Evolutionary conservation across 2,329 filamentous ascomycete genomes (phyloP), one percentile per base, ranked within the genome.

Genomic region (Reticulascus tulasneorum): DNA sequence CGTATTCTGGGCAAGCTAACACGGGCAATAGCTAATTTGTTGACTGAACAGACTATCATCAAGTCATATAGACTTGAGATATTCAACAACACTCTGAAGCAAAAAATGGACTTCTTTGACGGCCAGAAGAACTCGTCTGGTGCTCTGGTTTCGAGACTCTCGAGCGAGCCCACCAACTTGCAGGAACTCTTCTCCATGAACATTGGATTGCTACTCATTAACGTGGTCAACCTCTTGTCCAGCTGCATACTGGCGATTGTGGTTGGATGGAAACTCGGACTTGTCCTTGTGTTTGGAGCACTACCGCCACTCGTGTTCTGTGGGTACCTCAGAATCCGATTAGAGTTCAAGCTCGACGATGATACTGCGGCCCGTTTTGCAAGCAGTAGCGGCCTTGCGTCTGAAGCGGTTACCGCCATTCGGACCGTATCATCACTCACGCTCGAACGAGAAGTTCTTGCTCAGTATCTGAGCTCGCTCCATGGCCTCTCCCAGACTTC

Each of bases 81-180:
- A n/a, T 66, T 81, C 37, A 59, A 66, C 29, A 72, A 69, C 31
- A 69, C 75, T 2, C 59, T 80, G 6, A 62, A 67, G 15, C 75
- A 79, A 47, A 71, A 77, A 40, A 72, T 79, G 52, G 44, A 59
- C 9, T 69, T 68, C 47, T 68, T 67, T 40, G 64, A 69, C 44
- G 40, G 54, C 8, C 51, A 57, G 0, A 50, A 55, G 6, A 60
- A 66, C 23, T 54, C 53, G 27, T 62, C 63, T 2, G 64, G 64
- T 1, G 54, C 63, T 1, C 53, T 68, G 3, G 62, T 62, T 0
- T 58, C 60, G 1, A 50, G 60, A 9, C 42, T 67, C 0, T 55
- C 60, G 3, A 49, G 56, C 0, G 62, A 66, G 38, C 63, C 66
- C 2, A 64, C 70, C 5, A 71, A 64, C 7, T 56, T 76, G 2